Evolutionary conservation across 352 stramenopile species (phyloP).

Genomic region (Globisporangium okanoganense): DNA sequence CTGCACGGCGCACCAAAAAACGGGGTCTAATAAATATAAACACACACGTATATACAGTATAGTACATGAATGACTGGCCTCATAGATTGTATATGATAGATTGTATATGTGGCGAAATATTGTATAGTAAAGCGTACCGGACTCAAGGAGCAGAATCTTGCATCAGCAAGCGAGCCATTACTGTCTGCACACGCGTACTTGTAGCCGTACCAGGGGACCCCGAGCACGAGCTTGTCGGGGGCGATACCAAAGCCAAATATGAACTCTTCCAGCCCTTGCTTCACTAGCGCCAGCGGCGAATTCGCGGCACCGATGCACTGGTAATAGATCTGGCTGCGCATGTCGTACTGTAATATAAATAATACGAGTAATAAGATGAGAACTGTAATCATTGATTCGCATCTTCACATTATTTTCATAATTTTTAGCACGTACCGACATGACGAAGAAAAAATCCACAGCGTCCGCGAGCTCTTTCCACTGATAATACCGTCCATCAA

Average conservation of each 20-base stretch:
- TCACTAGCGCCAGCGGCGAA: constrained; percentile 64
- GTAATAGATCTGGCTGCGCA: constrained; percentile 90
- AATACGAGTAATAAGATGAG: background rate
- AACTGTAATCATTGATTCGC: too few relatives aligned
- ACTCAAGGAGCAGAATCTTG: constrained; percentile 25
- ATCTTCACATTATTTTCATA: background rate
- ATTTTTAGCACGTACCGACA: constrained; percentile 48
- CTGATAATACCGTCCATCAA: constrained; percentile 84
- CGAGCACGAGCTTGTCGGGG: constrained; percentile 82
- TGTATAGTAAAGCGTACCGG: constrained; percentile 11
- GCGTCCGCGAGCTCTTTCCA: constrained; percentile 62
- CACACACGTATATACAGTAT: too few relatives aligned
- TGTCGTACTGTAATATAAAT: constrained; percentile 72
- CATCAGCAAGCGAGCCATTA: background rate
- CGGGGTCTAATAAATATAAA: constrained; percentile 25
- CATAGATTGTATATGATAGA: too few relatives aligned
- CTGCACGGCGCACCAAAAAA: constrained; percentile 80
- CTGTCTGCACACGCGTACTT: constrained; percentile 57
- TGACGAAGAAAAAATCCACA: constrained; percentile 88
- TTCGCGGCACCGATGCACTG: constrained; percentile 86
- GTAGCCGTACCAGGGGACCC: constrained; percentile 92
- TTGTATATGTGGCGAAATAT: background rate
- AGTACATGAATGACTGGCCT: background rate
- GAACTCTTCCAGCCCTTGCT: constrained; percentile 77
- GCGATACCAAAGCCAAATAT: constrained; percentile 50